phyloP scores from a whole-genome alignment of 345 rosid species.

The Eucalyptus curtisii region DNA sequence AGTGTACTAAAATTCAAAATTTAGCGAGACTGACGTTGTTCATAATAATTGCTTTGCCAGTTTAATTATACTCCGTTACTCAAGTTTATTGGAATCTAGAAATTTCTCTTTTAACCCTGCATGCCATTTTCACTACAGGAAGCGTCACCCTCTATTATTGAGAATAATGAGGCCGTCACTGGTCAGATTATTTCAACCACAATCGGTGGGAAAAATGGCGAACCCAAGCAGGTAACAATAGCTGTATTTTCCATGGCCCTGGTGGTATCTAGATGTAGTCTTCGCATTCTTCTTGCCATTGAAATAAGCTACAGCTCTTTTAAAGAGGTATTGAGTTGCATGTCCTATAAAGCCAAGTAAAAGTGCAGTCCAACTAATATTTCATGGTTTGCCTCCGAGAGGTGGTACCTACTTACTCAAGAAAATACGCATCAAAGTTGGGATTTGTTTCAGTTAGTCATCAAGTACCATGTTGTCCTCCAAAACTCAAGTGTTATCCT shows the following conservation, averaged over 20 bases:
- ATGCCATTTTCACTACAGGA: conserved; percentile 20
- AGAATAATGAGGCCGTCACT: conserved; percentile 46
- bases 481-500: neutral
- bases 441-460: neutral
- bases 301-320: neutral
- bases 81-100: neutral
- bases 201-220: conserved; percentile 78
- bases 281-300: neutral
- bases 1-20: neutral
- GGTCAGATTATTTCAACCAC: conserved; percentile 76
- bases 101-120: neutral
- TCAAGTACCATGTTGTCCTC: neutral
- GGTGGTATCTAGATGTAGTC: neutral
- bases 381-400: neutral
- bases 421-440: neutral
- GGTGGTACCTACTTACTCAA: neutral
- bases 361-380: neutral
- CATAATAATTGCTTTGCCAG: neutral
- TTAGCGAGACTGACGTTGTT: neutral
- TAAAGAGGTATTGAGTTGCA: neutral
- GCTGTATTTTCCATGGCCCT: neutral
- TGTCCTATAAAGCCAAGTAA: neutral
- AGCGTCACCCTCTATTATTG: conserved; percentile 39
- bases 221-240: conserved; percentile 56
- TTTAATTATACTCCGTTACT: neutral